Evolutionary conservation across 1,284 basidiomycete species (phyloP), one percentile per base, ranked within the genome.

Genomic region (Austroboletus novae-zelandiae): DNA sequence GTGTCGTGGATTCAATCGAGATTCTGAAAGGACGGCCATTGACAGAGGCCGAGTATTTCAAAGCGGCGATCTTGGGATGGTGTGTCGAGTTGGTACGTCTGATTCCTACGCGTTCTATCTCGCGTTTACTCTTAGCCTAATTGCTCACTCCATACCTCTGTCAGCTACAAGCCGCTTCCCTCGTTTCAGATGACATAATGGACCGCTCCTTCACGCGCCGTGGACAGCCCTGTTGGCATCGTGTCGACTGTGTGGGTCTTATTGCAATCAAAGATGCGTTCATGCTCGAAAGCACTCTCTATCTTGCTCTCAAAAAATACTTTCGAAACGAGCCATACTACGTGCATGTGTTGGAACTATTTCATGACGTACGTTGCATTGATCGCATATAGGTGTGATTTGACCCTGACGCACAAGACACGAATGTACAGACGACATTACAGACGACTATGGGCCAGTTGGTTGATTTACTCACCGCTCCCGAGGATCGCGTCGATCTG

Each of bases 151-250:
- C 27, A 9, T 27, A 9, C 27, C 27, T 27, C 11, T 7, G 2
- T 2, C 17, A 96, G 91, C 82, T 98, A 14, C 97, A 99, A 86
- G 94, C 94, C 0, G 98, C 90, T 75, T 98, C 98, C 83, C 83
- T 99, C 49, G 94, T 99, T 50, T 85, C 94, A 20, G 96, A 99
- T 72, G 96, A 99, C 70, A 95, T 99, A 70, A 99, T 98, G 95
- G 97, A 99, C 70, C 71, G 80, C 23, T 92, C 88, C 44, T 85
- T 97, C 62, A 99, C 95, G 7, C 89, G 96, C 39, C 86, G 96
- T n/a, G 89, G 91, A n/a, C 95, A 98, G 69, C 91, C 95, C 0
- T 99, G 96, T 74, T 99, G 93, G 91, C 98, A 96, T 76, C 80
- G 83, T 54, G 71, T 86, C 34, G 82, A 85, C 15, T 72, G 75